Evolutionary conservation across 139 green algal species (phyloP).

Genomic region (Chlorella vulgaris): DNA sequence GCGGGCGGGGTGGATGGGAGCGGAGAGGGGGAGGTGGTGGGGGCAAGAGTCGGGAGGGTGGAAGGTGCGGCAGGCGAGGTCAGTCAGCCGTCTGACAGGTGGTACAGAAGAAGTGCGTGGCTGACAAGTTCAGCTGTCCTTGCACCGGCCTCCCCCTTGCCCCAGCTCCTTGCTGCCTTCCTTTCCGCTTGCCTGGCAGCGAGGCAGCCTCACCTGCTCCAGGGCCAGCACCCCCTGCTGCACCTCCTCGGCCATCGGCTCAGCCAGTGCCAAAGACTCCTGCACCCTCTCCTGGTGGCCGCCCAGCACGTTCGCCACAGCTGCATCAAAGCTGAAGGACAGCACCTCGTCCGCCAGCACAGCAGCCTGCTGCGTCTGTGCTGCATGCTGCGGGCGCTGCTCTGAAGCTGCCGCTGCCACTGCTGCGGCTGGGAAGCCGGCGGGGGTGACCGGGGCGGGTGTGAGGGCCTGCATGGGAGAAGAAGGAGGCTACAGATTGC

Average conservation of each 20-base stretch:
- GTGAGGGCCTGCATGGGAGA: not conserved
- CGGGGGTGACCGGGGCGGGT: not conserved
- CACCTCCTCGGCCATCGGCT: constrained; percentile 10
- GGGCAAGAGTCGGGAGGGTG: no score
- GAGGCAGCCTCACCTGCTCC: constrained; percentile 8
- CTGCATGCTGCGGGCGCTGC: not conserved
- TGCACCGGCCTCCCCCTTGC: no score
- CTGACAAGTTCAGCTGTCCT: no score
- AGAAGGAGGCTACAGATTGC: no score
- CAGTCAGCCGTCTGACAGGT: no score
- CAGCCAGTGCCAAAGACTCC: not conserved
- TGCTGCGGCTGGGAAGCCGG: not conserved
- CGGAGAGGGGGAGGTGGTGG: not conserved
- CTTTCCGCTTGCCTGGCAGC: not conserved
- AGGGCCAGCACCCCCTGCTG: constrained; percentile 16
- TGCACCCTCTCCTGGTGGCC: not conserved
- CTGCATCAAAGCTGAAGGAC: not conserved
- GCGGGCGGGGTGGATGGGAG: not conserved
- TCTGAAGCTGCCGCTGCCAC: not conserved
- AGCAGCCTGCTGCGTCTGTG: not conserved
- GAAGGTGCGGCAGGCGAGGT: no score
- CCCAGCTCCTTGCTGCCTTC: not conserved
- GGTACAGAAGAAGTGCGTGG: no score
- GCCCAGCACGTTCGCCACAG: not conserved
- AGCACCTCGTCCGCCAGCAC: constrained; percentile 7